These are phyloP conservation scores for Apiospora aurea DNA, from an alignment of 2,329 filamentous ascomycete genomes.

Conservation along the genomic window DNA sequence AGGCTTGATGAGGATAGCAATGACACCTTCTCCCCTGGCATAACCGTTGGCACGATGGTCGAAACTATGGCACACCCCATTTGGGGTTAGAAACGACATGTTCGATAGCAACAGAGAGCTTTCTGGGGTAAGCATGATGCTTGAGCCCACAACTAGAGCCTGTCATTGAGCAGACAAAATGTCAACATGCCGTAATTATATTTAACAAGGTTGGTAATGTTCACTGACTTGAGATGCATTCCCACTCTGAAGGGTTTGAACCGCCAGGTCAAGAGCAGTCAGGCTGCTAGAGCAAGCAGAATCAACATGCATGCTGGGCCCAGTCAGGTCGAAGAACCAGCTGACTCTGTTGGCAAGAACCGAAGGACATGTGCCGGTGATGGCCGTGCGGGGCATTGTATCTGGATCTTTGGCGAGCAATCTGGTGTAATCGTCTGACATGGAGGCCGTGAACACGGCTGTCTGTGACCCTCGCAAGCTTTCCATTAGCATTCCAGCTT, in stretches of 20 bases:
- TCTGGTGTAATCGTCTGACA: neutral
- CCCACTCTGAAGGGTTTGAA: conserved; percentile 23
- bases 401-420: neutral
- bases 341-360: conserved; percentile 45
- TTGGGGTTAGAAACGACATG: conserved; percentile 57
- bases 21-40: conserved; percentile 51
- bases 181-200: neutral
- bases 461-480: neutral
- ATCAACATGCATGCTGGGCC: conserved; percentile 51
- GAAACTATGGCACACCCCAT: conserved; percentile 34
- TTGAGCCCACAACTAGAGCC: conserved; percentile 6
- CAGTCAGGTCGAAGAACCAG: conserved; percentile 49
- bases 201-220: too few species aligned
- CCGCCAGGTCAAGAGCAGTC: conserved; percentile 55
- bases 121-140: conserved; percentile 13
- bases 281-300: conserved; percentile 55
- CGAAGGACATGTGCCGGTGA: conserved; percentile 24
- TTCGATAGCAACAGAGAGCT: conserved; percentile 57
- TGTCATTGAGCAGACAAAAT: conserved; percentile 12
- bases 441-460: neutral
- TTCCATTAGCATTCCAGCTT: neutral
- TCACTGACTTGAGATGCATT: conserved; percentile 22
- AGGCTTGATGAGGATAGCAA: conserved; percentile 64
- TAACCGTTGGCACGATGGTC: conserved; percentile 35
- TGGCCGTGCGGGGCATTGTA: conserved; percentile 6